Evolutionary conservation across 257 asterid genomes (phyloP).

Genomic region (Cruciata laevipes): DNA sequence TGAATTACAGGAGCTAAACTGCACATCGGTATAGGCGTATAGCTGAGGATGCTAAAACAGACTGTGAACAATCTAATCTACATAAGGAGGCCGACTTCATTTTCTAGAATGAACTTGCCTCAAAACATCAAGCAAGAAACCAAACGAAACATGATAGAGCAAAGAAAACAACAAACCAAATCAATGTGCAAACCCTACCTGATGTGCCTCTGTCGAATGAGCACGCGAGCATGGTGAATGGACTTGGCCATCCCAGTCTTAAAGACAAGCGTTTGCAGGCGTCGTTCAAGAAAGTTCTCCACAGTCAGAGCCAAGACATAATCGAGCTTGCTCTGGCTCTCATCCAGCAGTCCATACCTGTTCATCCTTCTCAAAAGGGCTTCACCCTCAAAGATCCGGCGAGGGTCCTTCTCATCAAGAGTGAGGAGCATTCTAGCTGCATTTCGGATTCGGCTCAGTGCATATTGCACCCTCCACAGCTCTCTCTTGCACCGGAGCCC

Average conservation of each 20-base stretch:
- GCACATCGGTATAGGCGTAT: no score
- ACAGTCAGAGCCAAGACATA: constrained; percentile 42
- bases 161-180: background rate
- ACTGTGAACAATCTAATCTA: no score
- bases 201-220: constrained; percentile 45
- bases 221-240: constrained; percentile 47
- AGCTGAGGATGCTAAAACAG: no score
- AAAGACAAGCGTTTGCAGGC: constrained; percentile 34
- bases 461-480: constrained; percentile 64
- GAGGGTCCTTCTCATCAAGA: constrained; percentile 60
- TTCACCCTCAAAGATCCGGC: constrained; percentile 70
- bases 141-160: background rate
- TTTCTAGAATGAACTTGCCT: background rate
- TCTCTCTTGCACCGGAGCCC: constrained; percentile 61
- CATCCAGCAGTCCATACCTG: constrained; percentile 37
- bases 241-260: constrained; percentile 46
- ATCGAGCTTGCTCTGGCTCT: constrained; percentile 44
- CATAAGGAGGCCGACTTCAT: no score
- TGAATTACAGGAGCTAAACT: no score
- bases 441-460: constrained; percentile 55
- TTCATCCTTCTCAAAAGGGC: constrained; percentile 66
- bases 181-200: constrained; percentile 16
- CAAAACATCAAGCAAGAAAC: background rate
- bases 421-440: constrained; percentile 52
- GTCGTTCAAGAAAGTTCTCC: constrained; percentile 42